phyloP scores from a whole-genome alignment of 75 land plant species.

The Pinus taeda region DNA sequence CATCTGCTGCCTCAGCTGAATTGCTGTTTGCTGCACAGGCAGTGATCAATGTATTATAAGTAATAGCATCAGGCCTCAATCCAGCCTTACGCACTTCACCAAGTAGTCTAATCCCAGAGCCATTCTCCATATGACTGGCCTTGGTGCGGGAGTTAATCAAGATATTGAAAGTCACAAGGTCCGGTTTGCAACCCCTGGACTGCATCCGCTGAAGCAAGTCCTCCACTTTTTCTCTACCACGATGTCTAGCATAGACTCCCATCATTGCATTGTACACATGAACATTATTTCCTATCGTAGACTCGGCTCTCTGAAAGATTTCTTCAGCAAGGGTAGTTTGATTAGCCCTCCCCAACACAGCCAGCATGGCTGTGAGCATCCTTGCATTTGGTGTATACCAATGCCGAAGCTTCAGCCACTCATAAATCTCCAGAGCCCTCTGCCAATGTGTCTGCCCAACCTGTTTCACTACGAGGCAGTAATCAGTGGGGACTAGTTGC shows the following conservation, averaged over 20 bases:
- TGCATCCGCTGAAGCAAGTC: conserved; percentile 70
- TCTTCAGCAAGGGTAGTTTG: conserved; percentile 67
- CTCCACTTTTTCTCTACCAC: conserved; percentile 55
- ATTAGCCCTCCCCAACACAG: conserved; percentile 71
- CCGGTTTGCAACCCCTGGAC: conserved; percentile 60
- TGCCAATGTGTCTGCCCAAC: conserved; percentile 77
- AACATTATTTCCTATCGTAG: conserved; percentile 41
- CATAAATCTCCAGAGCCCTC: conserved; percentile 85
- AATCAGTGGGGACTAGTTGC: conserved; percentile 76
- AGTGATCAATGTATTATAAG: conserved; percentile 91
- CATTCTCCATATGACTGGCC: conserved; percentile 35
- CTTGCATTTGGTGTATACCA: conserved; percentile 74
- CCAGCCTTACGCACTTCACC: conserved; percentile 70
- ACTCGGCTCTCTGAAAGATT: conserved; percentile 63
- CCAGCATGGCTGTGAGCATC: conserved; percentile 70
- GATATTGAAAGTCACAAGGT: conserved; percentile 85
- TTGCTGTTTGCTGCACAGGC: conserved; percentile 68
- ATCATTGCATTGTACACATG: conserved; percentile 97
- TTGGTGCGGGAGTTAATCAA: conserved; percentile 86
- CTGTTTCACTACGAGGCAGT: conserved; percentile 67
- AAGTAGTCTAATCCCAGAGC: conserved; percentile 62
- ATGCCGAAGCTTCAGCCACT: conserved; percentile 78
- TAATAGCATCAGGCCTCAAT: conserved; percentile 75
- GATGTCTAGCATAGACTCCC: conserved; percentile 89
- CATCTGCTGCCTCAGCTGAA: conserved; percentile 60